Evolutionary conservation across 2,329 filamentous ascomycete species (phyloP).

Genomic region (Aspergillus ruber): DNA sequence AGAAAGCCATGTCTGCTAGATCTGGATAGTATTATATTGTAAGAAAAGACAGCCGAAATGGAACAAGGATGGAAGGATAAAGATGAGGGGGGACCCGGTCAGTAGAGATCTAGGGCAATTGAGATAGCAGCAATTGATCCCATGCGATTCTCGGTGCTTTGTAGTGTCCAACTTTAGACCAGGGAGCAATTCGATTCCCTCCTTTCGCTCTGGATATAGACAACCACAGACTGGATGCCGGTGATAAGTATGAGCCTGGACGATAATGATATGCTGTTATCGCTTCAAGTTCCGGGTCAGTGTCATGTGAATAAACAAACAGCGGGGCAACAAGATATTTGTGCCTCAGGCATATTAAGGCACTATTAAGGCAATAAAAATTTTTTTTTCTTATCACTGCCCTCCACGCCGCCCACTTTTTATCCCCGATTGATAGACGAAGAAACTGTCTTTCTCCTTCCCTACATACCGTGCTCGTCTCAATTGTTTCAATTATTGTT

Average conservation of each 20-base stretch:
- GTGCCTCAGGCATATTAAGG: slow-evolving; percentile 6
- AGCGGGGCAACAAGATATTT: slow-evolving; percentile 19
- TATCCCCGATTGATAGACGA: slow-evolving; percentile 1
- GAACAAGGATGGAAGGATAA: neutral
- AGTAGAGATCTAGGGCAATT: neutral
- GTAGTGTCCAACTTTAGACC: neutral
- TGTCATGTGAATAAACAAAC: slow-evolving; percentile 18
- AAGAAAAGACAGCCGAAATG: slow-evolving; percentile 7
- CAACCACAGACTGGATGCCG: neutral
- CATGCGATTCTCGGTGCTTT: neutral
- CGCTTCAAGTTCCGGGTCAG: slow-evolving; percentile 5
- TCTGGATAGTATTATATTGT: slow-evolving; percentile 2
- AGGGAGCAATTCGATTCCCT: neutral
- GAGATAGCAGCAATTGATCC: neutral
- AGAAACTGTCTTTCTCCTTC: neutral
- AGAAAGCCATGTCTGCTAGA: slow-evolving; percentile 56
- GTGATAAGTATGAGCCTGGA: neutral
- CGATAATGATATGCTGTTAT: slow-evolving; percentile 5
- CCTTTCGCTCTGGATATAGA: neutral
- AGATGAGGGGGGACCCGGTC: slow-evolving; percentile 2
- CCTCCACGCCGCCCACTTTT: slow-evolving; percentile 9
- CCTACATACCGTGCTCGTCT: neutral
- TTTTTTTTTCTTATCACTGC: slow-evolving; percentile 19
- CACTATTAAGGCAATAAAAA: slow-evolving; percentile 12
- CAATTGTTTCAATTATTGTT: neutral